Conservation (phyloP, 148 eudicot species). For the Rhododendron simsii region DNA sequence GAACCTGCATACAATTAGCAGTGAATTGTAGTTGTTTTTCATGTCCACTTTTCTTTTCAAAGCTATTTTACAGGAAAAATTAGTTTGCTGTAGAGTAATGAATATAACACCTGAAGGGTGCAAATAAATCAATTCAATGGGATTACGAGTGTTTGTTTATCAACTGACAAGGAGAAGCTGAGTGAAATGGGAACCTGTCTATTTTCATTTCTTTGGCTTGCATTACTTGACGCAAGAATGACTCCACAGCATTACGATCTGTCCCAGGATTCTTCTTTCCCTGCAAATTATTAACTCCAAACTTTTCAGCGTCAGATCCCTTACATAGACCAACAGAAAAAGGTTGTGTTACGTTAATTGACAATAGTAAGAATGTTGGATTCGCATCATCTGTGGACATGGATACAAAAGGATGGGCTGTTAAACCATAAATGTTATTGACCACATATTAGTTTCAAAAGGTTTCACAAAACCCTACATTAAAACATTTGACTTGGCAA, state of each 20-base stretch:
- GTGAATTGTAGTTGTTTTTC: neutral
- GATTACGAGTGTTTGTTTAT: neutral
- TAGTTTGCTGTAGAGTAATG: neutral
- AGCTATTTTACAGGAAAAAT: neutral
- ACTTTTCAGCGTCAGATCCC: neutral
- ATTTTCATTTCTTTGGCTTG: slow-evolving; percentile 84
- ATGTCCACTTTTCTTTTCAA: neutral
- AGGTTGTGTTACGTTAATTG: neutral
- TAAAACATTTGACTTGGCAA: neutral
- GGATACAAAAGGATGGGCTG: neutral
- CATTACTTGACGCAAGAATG: slow-evolving; percentile 63
- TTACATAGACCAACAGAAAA: neutral
- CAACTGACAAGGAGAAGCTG: neutral
- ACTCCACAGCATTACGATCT: slow-evolving; percentile 53
- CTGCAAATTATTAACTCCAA: slow-evolving; percentile 32
- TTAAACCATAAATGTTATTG: neutral
- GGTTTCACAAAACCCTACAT: neutral
- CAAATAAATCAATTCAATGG: neutral
- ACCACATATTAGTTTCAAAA: neutral
- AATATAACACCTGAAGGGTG: neutral
- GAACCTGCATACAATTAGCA: neutral
- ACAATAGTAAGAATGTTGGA: neutral
- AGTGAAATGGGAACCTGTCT: slow-evolving; percentile 54
- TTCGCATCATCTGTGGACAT: neutral
- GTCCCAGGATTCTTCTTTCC: slow-evolving; percentile 94